Conservation (phyloP, 2,329 filamentous ascomycete species). For the Fusarium denticulatum region DNA sequence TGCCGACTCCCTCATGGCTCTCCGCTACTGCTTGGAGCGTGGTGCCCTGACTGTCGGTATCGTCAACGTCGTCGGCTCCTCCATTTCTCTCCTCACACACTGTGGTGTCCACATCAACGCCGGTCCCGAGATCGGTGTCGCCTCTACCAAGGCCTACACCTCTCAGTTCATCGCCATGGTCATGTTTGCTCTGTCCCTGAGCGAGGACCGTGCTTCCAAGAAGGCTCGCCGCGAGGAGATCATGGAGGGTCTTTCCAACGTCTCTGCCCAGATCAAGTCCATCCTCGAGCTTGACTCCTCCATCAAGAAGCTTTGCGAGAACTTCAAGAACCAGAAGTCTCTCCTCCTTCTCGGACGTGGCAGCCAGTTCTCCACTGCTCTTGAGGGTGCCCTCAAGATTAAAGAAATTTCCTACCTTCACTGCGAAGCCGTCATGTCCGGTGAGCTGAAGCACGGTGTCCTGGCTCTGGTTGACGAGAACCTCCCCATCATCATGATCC, state of each 20-base stretch:
- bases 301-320: slow-evolving; percentile 93
- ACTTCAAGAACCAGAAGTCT: slow-evolving; percentile 98
- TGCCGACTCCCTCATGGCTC: slow-evolving; percentile 94
- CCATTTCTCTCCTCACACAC: slow-evolving; percentile 98
- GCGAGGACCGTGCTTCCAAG: slow-evolving; percentile 97
- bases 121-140: slow-evolving; percentile 97
- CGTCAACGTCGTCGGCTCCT: slow-evolving; percentile 98
- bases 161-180: slow-evolving; percentile 99
- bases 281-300: slow-evolving; percentile 90
- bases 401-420: slow-evolving; percentile 99
- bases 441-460: slow-evolving; percentile 98
- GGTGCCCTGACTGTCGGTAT: slow-evolving; percentile 97
- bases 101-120: slow-evolving; percentile 99
- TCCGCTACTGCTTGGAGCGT: slow-evolving; percentile 97
- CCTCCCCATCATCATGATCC: slow-evolving; percentile 99
- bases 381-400: slow-evolving; percentile 98
- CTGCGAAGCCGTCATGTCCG: slow-evolving; percentile 99
- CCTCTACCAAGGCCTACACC: slow-evolving; percentile 98
- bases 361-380: slow-evolving; percentile 94
- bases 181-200: slow-evolving; percentile 97
- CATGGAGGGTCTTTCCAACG: slow-evolving; percentile 88
- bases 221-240: slow-evolving; percentile 91
- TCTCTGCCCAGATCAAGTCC: slow-evolving; percentile 91
- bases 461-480: slow-evolving; percentile 97
- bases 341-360: slow-evolving; percentile 92